Base-by-base conservation (phyloP, 2,329 filamentous ascomycete genomes). In the Talaromyces sp. region DNA sequence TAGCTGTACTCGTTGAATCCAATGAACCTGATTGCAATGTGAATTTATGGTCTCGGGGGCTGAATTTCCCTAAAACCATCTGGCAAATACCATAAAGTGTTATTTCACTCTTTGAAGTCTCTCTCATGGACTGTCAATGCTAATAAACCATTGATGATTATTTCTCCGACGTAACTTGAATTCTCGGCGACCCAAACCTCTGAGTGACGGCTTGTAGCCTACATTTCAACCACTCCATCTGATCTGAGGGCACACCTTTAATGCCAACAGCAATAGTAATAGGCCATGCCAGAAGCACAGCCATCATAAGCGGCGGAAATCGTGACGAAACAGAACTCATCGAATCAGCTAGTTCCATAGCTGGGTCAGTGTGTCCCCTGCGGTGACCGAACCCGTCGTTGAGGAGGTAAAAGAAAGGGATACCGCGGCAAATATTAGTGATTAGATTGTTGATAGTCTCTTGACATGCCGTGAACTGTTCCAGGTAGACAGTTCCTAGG, bases 261-360 rank as follows among this genome's bases (percentile, higher is more conserved):
- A 59, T 58, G 11, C 62, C 36, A 25, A 65, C n/a, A 40, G 65
- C 67, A 38, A 67, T 58, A 29, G 67, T 31, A 15, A 68, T 38
- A 40, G 67, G 67, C 67, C 67, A 68, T 45, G 67, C 67, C 17
- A 68, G 27, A 4, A 67, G 43, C 17, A 63, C 66, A 3, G 65
- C 65, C 62, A 61, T 64, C 62, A 60, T 67, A 1, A 65, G 36
- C 6, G 58, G 36, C 2, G 7, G 22, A 8, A 10, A 22, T 25
- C 29, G 7, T 53, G 38, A 47, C 56, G 43, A 34, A 25, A 60
- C 11, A 15, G 15, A 5, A 13, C 2, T 29, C 19, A 2, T 34
- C 8, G 15, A 15, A 13, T 47, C 19, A 15, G 22, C 22, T 15
- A 49, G 31, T 13, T 22, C n/a, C 17, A 8, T 27, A 49, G 22